Base-by-base conservation (phyloP, 805 yeast species). In the Yueomyces sp. region DNA sequence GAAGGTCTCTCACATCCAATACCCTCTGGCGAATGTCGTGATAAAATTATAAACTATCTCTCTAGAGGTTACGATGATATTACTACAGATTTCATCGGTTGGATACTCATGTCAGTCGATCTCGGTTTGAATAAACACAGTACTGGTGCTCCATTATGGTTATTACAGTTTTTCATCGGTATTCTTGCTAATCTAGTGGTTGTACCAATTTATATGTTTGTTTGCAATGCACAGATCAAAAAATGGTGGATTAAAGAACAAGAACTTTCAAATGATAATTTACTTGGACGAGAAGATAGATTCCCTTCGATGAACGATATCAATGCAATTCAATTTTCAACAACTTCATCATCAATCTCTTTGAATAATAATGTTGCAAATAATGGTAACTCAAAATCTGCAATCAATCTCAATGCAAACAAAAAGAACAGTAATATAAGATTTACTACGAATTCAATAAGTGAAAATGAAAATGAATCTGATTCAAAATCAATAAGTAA, bases 1-100 rank as follows among this genome's bases (percentile, higher is more conserved):
- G 98, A 92, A 61, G 98, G 97, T 1, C 71, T 94, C 1, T 81
- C 94, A 4, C 59, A 55, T 4, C 77, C 96, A 1, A 79, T 85
- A 6, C 53, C 78, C 1, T 80, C 83, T 6, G 79, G 73, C 19
- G 67, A 67, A 39, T 86, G 94, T 54, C 81, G 90, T 7, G 66
- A 69, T 26, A 67, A 72, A 6, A 71, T 92, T 1, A 52, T 85
- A 12, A 62, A 64, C 44, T 65, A 72, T 48, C 64, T 92, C 31
- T 68, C 70, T 29, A 57, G 62, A 19, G 96, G 96, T 1, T 72
- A 78, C 43, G 80, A 81, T 45, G 77, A 81, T 41, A 69, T 88
- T 7, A 79, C 78, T 41, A 90, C 96, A 0, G 98, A 92, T 60
- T 64, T 75, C 19, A 73, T 87, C 36, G 95, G 95, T 4, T 87